Base-by-base conservation (phyloP, 345 rosid genomes). In the Boechera divaricarpa region DNA sequence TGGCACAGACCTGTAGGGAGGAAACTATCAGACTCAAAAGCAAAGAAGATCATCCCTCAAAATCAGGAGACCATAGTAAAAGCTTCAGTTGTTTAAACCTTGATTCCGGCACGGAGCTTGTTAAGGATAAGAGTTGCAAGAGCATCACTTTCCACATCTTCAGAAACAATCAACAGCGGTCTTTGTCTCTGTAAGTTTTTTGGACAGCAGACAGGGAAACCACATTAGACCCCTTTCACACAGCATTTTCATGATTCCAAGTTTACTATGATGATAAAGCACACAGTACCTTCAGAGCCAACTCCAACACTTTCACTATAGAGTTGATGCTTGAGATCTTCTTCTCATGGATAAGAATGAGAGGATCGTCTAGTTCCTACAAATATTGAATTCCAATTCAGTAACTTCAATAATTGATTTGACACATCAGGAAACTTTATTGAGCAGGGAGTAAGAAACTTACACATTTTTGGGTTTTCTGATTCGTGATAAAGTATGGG, bases 61-160 rank as follows among this genome's bases (percentile, higher is more conserved):
- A 51, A 18, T 51, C 55, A 18, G 55, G 29, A 51, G 55, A 18
- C 55, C 8, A 2, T 49, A 51, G 28, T 51, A 51, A 51, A 18
- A 51, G 11, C 28, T 8, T 51, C 2, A 7, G 28, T 18, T 51
- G 55, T 51, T 51, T 28, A 51, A 21, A 93, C 98, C 99, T 95
- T 95, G 72, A 91, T 87, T 79, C 99, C 98, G 28, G 99, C 98
- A n/a, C 99, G 97, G 49, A 95, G 97, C 79, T 95, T 95, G 76
- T 95, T 95, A 18, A 95, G 81, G 76, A 95, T 85, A 44, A 95
- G 93, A 15, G 94, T 89, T 3, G 98, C 97, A 57, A 93, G 78
- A 28, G 98, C 99, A 59, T 95, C 99, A 32, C 99, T 95, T 60
- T 95, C 99, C 42, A 95, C 79, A 87, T 95, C 99, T 75, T 95